Conservation (phyloP, 2,329 filamentous ascomycete species). For the Colletotrichum brevisporum region DNA sequence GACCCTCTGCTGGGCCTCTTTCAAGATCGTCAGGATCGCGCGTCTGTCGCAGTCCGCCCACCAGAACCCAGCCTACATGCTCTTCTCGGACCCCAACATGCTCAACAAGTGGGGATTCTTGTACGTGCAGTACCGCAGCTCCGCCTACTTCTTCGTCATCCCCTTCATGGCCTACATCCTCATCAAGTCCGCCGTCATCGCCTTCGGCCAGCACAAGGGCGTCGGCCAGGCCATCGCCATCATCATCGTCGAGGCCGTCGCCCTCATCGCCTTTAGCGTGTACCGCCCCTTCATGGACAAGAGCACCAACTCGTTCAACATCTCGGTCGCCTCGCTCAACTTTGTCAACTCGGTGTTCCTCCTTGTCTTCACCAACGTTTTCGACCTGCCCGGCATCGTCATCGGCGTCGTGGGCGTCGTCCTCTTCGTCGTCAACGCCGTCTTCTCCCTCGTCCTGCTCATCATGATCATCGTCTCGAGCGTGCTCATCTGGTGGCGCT, state of each 20-base stretch:
- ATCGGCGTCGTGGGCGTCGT: conserved; percentile 90
- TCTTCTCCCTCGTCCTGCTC: conserved; percentile 85
- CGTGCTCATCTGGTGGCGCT: conserved; percentile 82
- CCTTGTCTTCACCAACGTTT: conserved; percentile 89
- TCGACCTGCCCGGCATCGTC: conserved; percentile 86
- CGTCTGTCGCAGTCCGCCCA: conserved; percentile 91
- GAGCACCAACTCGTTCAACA: conserved; percentile 97
- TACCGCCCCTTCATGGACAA: conserved; percentile 98
- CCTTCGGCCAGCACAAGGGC: conserved; percentile 79
- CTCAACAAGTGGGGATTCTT: conserved; percentile 99
- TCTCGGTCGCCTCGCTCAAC: conserved; percentile 90
- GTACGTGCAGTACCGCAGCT: conserved; percentile 96
- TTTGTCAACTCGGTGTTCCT: conserved; percentile 93
- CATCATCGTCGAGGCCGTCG: conserved; percentile 84
- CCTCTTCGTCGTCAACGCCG: conserved; percentile 91
- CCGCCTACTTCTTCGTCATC: conserved; percentile 95
- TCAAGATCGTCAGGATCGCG: conserved; percentile 90
- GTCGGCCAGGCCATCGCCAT: conserved; percentile 87
- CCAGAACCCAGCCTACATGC: conserved; percentile 96
- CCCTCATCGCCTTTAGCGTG: conserved; percentile 83
- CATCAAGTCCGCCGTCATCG: conserved; percentile 90
- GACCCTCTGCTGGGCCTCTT: conserved; percentile 87
- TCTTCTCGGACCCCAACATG: conserved; percentile 92
- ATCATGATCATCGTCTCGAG: conserved; percentile 79
- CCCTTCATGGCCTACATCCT: conserved; percentile 83